These are phyloP conservation scores for Glutinoglossum americanum DNA, from an alignment of 495 filamentous ascomycete genomes.

Conservation along the genomic window DNA sequence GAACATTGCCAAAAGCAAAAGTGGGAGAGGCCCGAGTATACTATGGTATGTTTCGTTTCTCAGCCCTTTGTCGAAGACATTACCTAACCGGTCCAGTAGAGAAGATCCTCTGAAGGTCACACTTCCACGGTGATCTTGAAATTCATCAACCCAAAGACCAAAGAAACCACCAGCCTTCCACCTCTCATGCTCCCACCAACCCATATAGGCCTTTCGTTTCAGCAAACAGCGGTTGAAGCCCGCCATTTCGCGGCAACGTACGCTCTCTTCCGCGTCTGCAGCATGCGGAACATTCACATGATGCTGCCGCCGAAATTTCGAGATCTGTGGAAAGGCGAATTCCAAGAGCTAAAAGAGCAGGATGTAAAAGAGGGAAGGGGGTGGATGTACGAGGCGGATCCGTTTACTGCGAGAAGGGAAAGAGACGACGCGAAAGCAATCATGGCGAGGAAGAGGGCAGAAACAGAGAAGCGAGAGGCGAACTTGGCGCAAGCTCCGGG, in stretches of 20 bases:
- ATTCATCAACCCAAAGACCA: slow-evolving; percentile 61
- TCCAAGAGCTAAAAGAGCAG: slow-evolving; percentile 52
- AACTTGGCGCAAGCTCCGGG: slow-evolving; percentile 9
- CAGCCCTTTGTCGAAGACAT: not conserved
- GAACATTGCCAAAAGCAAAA: slow-evolving; percentile 91
- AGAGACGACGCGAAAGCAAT: slow-evolving; percentile 51
- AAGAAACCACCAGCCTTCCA: slow-evolving; percentile 46
- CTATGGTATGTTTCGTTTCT: slow-evolving; percentile 30
- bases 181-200: slow-evolving; percentile 62
- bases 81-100: slow-evolving; percentile 15
- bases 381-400: slow-evolving; percentile 94
- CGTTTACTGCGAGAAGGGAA: slow-evolving; percentile 60
- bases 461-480: slow-evolving; percentile 17
- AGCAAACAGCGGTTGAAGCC: slow-evolving; percentile 66
- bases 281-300: slow-evolving; percentile 84
- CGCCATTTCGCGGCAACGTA: slow-evolving; percentile 83
- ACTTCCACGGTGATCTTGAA: slow-evolving; percentile 61
- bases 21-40: slow-evolving; percentile 88
- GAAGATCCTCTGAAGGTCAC: slow-evolving; percentile 33
- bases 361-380: slow-evolving; percentile 53
- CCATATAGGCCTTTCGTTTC: slow-evolving; percentile 42
- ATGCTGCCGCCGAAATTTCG: slow-evolving; percentile 79
- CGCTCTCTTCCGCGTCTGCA: slow-evolving; percentile 74
- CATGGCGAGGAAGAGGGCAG: slow-evolving; percentile 40
- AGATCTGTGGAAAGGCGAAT: slow-evolving; percentile 70